Percentiles rank a stretch among this genome's conserved stretches.
Conservation (phyloP, 179 eudicot species). For the Beta lomatogona region DNA sequence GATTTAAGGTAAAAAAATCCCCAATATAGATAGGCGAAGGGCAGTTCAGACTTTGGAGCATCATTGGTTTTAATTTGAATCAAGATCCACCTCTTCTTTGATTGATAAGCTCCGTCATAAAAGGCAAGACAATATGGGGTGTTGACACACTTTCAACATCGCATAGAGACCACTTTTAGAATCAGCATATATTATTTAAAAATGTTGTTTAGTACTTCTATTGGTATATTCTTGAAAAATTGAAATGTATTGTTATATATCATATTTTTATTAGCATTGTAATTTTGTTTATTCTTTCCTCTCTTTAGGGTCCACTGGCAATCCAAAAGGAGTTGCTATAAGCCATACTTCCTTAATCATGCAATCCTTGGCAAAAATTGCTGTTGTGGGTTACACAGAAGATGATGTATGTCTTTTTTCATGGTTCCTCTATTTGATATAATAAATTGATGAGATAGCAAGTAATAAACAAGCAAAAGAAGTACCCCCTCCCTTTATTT, state of each 20-base stretch:
- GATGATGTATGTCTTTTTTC: conserved; percentile 61
- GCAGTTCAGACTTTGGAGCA: too few species aligned
- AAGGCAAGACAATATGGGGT: too few species aligned
- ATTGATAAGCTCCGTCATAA: too few species aligned
- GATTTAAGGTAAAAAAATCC: too few species aligned
- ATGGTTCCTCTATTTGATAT: neutral
- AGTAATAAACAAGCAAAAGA: neutral
- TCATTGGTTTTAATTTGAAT: too few species aligned
- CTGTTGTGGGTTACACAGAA: conserved; percentile 69
- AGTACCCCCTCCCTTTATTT: neutral
- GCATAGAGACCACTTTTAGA: too few species aligned
- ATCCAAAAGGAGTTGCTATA: conserved; percentile 85
- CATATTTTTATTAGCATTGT: neutral
- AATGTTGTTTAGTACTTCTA: too few species aligned
- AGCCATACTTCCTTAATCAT: conserved; percentile 76
- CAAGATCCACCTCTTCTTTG: too few species aligned
- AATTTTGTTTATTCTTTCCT: conserved; percentile 8
- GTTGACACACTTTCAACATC: too few species aligned
- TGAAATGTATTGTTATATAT: neutral
- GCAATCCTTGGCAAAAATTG: conserved; percentile 92
- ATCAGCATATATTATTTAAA: too few species aligned
- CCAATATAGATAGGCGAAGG: too few species aligned
- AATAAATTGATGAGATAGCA: neutral
- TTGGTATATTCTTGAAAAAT: too few species aligned
- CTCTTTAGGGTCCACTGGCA: conserved; percentile 80